These are phyloP conservation scores for Saccharomycopsis sp. DNA, from an alignment of 805 yeast genomes.

Conservation along the genomic window DNA sequence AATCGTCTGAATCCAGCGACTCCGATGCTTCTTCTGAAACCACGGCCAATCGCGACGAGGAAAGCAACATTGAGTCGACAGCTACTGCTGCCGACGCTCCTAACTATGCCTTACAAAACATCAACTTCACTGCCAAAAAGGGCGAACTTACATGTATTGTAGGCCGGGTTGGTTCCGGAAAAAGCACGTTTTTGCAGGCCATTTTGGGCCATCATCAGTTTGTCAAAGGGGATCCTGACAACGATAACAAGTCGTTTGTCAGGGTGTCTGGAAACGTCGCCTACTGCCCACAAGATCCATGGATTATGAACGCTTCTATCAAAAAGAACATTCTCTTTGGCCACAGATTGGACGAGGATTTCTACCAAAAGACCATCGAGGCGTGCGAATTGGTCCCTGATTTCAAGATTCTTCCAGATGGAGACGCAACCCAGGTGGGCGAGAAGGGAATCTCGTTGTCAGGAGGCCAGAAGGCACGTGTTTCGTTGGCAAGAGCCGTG, in stretches of 20 bases:
- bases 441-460: slow-evolving; percentile 56
- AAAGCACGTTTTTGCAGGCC: slow-evolving; percentile 50
- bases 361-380: slow-evolving; percentile 37
- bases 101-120: slow-evolving; percentile 40
- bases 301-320: slow-evolving; percentile 46
- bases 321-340: slow-evolving; percentile 49
- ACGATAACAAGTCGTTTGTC: slow-evolving; percentile 22
- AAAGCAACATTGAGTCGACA: slow-evolving; percentile 28
- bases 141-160: slow-evolving; percentile 54
- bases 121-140: slow-evolving; percentile 43
- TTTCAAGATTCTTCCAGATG: slow-evolving; percentile 42
- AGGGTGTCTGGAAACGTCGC: slow-evolving; percentile 42
- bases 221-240: slow-evolving; percentile 23
- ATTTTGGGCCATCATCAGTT: slow-evolving; percentile 49
- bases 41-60: slow-evolving; percentile 35
- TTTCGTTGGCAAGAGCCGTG: slow-evolving; percentile 63
- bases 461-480: slow-evolving; percentile 60
- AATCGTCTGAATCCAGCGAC: neutral
- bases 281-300: slow-evolving; percentile 55
- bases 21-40: slow-evolving; percentile 17
- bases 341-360: slow-evolving; percentile 35
- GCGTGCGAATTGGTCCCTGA: slow-evolving; percentile 48
- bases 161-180: slow-evolving; percentile 66
- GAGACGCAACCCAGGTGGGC: slow-evolving; percentile 50
- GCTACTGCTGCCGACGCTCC: slow-evolving; percentile 33